Conservation (phyloP, 1,284 basidiomycete species). For the Moesziomyces globuligerus region DNA sequence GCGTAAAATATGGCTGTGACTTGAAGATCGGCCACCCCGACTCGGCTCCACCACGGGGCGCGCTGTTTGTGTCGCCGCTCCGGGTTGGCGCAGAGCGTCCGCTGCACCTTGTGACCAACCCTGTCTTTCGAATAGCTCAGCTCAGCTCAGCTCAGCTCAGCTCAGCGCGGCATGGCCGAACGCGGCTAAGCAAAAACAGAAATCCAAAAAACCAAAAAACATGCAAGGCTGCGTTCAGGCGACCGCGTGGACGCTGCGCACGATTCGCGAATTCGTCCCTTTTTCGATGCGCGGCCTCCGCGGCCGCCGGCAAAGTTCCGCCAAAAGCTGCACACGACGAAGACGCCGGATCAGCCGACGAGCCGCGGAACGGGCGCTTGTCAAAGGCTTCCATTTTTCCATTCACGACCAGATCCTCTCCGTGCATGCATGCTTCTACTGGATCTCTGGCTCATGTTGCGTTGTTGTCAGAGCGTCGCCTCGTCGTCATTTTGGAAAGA, state of each 20-base stretch:
- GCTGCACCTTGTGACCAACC: neutral
- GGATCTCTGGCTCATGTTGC: too few relatives aligned
- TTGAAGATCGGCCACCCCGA: neutral
- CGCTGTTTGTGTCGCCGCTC: neutral
- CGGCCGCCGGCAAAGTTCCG: too few relatives aligned
- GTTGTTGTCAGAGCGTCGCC: too few relatives aligned
- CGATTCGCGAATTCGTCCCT: neutral
- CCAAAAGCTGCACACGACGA: too few relatives aligned
- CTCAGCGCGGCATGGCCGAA: neutral
- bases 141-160: constrained; percentile 8
- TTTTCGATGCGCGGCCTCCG: too few relatives aligned
- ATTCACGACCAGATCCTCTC: too few relatives aligned
- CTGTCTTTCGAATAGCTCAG: neutral
- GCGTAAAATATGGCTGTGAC: neutral
- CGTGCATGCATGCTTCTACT: too few relatives aligned
- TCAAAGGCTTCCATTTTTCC: too few relatives aligned
- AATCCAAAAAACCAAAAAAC: constrained; percentile 1
- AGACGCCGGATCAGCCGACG: neutral
- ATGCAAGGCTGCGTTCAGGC: too few relatives aligned
- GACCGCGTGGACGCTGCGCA: neutral
- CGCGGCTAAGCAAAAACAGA: neutral
- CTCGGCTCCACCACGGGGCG: neutral
- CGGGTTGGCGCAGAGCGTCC: neutral
- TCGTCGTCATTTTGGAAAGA: too few relatives aligned
- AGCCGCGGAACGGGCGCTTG: neutral